phyloP scores from a whole-genome alignment of 306 rosid species.

The Pueraria montana region DNA sequence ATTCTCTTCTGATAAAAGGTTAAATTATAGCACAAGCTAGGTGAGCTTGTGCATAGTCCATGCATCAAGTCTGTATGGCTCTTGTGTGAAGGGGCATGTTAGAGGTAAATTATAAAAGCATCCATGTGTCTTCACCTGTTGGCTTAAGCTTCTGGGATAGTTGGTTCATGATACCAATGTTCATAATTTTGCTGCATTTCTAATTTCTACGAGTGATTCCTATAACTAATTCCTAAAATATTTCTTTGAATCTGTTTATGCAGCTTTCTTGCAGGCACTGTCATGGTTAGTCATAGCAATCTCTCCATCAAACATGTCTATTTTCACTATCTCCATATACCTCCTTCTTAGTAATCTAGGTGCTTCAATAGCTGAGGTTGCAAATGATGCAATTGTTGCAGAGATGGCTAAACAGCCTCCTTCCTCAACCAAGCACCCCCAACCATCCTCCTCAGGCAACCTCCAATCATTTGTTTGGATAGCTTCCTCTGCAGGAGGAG shows the following conservation, averaged over 20 bases:
- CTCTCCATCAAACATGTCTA: conserved; percentile 70
- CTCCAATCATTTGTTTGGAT: conserved; percentile 95
- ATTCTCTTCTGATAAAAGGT: not conserved
- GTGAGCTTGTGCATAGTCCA: not conserved
- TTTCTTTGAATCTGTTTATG: conserved; percentile 49
- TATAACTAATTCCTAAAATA: conserved; percentile 24
- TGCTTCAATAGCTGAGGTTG: conserved; percentile 93
- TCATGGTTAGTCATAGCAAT: conserved; percentile 88
- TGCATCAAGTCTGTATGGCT: not conserved
- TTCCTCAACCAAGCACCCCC: conserved; percentile 57
- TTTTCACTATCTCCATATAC: conserved; percentile 65
- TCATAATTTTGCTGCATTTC: conserved; percentile 27
- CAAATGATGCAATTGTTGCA: conserved; percentile 94
- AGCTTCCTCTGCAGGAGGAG: conserved; percentile 89
- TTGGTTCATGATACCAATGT: not conserved
- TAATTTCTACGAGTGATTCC: conserved; percentile 4
- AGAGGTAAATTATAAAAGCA: not conserved
- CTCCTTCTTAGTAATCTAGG: conserved; percentile 93
- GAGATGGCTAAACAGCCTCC: conserved; percentile 73
- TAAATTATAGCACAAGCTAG: not conserved
- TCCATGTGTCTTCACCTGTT: not conserved
- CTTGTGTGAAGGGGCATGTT: not conserved
- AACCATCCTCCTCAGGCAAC: conserved; percentile 68
- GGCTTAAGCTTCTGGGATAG: not conserved
- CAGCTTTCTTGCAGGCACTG: conserved; percentile 91